Evolutionary conservation across 192 early-diverging fungal genomes (phyloP), one percentile per base, ranked within the genome.

Genomic region (Neocallimastix lanati): DNA sequence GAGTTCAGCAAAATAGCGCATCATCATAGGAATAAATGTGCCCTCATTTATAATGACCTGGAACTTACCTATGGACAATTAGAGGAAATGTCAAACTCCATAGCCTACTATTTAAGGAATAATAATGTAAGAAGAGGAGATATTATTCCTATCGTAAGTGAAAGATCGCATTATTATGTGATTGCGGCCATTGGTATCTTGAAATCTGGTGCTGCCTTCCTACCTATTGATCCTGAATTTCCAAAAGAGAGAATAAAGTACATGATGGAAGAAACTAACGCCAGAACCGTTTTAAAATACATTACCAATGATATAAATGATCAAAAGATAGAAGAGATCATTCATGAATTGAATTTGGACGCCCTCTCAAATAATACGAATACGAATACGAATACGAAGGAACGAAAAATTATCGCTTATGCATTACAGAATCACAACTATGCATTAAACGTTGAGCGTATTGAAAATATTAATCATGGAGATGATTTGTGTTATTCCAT

Each of bases 161-260:
- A 50, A 25, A 0, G 40, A 50, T 50, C 40, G 16, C 40, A 50
- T 50, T 50, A 50, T 50, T 50, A 50, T 50, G 40, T 50, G 2
- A 79, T 84, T 78, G 78, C 78, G 13, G 58, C 81, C 18, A 76
- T 85, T 0, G 84, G 50, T 25, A 76, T 85, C 9, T 40, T 85
- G 13, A 85, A 85, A 40, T 78, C 82, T 29, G 84, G 84, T 12
- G 84, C 81, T 18, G 84, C 84, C 0, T 85, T 84, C 79, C 80
- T 85, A 15, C 82, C 83, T 28, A 36, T 85, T 16, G 84, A 85
- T 79, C 82, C 83, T 36, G 76, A 81, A 0, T 85, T 76, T 78
- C 76, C 84, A 11, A 83, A 77, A 30, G 79, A 83, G 5, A 80
- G 84, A 40, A 50, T 85, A 27, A 29, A 28, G 0, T 81, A 83